These are phyloP conservation scores for Gomphus bonarii DNA, from an alignment of 1,284 basidiomycete species.

Conservation along the genomic window DNA sequence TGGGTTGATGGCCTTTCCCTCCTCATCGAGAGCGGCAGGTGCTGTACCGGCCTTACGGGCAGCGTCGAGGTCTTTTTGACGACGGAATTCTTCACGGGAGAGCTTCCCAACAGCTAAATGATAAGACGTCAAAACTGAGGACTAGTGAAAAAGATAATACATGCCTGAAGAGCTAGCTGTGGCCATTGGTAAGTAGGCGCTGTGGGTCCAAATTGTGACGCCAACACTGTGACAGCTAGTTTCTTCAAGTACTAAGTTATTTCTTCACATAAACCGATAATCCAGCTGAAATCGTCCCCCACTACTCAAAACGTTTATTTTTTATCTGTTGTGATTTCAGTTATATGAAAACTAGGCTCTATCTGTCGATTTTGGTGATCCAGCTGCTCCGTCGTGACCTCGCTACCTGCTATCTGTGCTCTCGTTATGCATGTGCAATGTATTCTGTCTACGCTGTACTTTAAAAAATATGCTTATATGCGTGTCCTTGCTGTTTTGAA, in stretches of 20 bases:
- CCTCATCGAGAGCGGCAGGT: conserved; percentile 88
- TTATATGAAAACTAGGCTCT: too few species aligned
- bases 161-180: neutral
- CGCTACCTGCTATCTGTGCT: neutral
- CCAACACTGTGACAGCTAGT: too few species aligned
- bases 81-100: conserved; percentile 86
- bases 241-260: too few species aligned
- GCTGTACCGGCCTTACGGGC: conserved; percentile 96
- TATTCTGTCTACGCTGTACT: neutral
- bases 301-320: too few species aligned
- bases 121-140: neutral
- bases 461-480: neutral
- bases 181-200: neutral
- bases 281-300: too few species aligned
- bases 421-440: neutral
- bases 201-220: too few species aligned
- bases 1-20: conserved; percentile 93
- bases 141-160: neutral
- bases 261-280: too few species aligned
- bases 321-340: too few species aligned
- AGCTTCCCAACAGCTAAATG: conserved; percentile 61
- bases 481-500: neutral
- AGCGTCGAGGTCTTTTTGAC: conserved; percentile 93
- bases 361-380: too few species aligned
- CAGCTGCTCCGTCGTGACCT: neutral